These are phyloP conservation scores for Pugionium dolabratum DNA, from an alignment of 345 rosid species.

Conservation along the genomic window DNA sequence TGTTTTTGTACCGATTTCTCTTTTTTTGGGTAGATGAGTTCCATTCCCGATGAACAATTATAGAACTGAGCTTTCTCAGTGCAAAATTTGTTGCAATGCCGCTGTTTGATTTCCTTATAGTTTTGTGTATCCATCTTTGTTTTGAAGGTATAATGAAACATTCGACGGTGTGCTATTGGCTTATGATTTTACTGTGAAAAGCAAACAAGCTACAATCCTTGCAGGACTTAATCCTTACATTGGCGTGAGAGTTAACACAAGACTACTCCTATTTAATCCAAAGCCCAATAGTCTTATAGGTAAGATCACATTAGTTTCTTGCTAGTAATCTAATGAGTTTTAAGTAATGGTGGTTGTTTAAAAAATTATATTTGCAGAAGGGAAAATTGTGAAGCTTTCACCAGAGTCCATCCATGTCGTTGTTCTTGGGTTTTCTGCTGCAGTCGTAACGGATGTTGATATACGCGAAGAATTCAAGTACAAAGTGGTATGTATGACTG, in stretches of 20 bases:
- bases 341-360: not conserved
- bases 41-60: too few relatives aligned
- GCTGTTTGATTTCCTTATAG: too few relatives aligned
- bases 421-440: slow-evolving; percentile 87
- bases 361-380: slow-evolving; percentile 58
- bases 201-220: slow-evolving; percentile 61
- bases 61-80: too few relatives aligned
- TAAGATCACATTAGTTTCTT: slow-evolving; percentile 30
- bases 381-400: slow-evolving; percentile 66
- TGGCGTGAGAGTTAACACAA: slow-evolving; percentile 59
- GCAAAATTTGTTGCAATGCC: too few relatives aligned
- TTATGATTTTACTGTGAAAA: slow-evolving; percentile 51
- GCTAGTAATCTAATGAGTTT: too few relatives aligned
- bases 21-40: too few relatives aligned
- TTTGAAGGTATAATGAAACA: slow-evolving; percentile 59
- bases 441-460: slow-evolving; percentile 58
- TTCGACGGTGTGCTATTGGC: slow-evolving; percentile 85
- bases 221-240: slow-evolving; percentile 65
- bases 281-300: slow-evolving; percentile 73
- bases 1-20: too few relatives aligned
- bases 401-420: slow-evolving; percentile 69
- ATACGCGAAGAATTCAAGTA: slow-evolving; percentile 71
- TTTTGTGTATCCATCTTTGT: not conserved
- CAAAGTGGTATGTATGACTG: slow-evolving; percentile 47
- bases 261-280: slow-evolving; percentile 71